These are phyloP conservation scores for Trapa bicornis DNA, from an alignment of 345 rosid species.

Conservation along the genomic window DNA sequence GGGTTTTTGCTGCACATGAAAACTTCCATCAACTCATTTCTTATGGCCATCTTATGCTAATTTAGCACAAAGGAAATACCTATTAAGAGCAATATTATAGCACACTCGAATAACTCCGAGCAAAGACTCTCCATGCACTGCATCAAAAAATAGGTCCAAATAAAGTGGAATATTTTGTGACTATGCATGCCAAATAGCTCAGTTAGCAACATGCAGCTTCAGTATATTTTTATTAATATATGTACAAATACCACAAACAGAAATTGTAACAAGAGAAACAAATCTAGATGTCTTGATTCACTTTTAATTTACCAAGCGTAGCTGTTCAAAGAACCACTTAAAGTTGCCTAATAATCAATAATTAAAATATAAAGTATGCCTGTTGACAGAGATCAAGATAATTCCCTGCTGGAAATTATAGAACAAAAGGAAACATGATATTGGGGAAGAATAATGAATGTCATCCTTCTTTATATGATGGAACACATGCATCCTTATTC, in stretches of 20 bases:
- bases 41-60: not conserved
- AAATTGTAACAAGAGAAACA: not conserved
- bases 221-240: not conserved
- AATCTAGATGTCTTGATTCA: not conserved
- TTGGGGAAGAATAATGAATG: not conserved
- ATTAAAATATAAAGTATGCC: no score
- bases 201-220: not conserved
- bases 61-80: constrained; percentile 28
- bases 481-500: not conserved
- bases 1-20: constrained; percentile 85
- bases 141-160: constrained; percentile 8
- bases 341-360: no score
- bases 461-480: not conserved
- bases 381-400: no score
- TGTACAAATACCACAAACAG: no score
- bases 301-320: no score
- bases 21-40: constrained; percentile 17
- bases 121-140: constrained; percentile 96
- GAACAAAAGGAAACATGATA: not conserved
- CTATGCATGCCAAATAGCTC: not conserved
- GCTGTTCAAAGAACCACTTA: no score
- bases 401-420: not conserved
- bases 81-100: constrained; percentile 93
- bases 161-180: not conserved
- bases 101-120: constrained; percentile 94